phyloP scores from a whole-genome alignment of 306 rosid genomes.

The Cercis canadensis region DNA sequence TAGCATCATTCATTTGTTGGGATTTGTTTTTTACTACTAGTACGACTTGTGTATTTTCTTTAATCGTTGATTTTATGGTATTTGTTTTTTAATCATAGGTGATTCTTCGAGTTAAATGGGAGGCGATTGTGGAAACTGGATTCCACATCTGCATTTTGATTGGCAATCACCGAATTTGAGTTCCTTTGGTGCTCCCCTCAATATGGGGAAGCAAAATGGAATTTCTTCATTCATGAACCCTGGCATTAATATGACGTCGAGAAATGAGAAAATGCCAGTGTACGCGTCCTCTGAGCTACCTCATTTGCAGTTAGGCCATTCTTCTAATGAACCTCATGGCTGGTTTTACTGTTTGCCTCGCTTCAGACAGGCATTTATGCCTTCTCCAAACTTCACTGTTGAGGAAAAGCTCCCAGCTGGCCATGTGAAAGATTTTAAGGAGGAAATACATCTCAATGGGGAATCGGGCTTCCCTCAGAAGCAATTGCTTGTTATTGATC shows the following conservation, averaged over 20 bases:
- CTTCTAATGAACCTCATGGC: slow-evolving; percentile 65
- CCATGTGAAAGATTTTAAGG: slow-evolving; percentile 33
- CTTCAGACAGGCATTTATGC: slow-evolving; percentile 56
- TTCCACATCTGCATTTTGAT: slow-evolving; percentile 51
- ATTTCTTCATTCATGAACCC: slow-evolving; percentile 45
- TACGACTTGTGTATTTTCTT: not conserved
- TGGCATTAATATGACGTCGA: slow-evolving; percentile 38
- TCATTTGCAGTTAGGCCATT: slow-evolving; percentile 48
- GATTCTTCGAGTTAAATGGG: slow-evolving; percentile 79
- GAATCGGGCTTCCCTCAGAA: slow-evolving; percentile 51
- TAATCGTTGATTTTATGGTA: slow-evolving; percentile 9
- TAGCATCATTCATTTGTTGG: slow-evolving; percentile 1
- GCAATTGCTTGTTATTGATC: slow-evolving; percentile 75
- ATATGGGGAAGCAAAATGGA: slow-evolving; percentile 56
- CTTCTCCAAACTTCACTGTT: slow-evolving; percentile 43
- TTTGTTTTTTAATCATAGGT: slow-evolving; percentile 46
- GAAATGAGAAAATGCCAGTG: slow-evolving; percentile 50
- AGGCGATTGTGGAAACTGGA: slow-evolving; percentile 64
- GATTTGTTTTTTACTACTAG: not conserved
- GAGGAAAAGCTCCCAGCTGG: slow-evolving; percentile 40
- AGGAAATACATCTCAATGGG: slow-evolving; percentile 37
- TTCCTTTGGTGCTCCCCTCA: slow-evolving; percentile 48
- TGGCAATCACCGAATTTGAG: slow-evolving; percentile 61
- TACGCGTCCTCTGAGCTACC: slow-evolving; percentile 52
- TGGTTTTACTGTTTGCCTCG: slow-evolving; percentile 77